Base-by-base conservation (phyloP, 768 basidiomycete genomes). In the Russula foetens region DNA sequence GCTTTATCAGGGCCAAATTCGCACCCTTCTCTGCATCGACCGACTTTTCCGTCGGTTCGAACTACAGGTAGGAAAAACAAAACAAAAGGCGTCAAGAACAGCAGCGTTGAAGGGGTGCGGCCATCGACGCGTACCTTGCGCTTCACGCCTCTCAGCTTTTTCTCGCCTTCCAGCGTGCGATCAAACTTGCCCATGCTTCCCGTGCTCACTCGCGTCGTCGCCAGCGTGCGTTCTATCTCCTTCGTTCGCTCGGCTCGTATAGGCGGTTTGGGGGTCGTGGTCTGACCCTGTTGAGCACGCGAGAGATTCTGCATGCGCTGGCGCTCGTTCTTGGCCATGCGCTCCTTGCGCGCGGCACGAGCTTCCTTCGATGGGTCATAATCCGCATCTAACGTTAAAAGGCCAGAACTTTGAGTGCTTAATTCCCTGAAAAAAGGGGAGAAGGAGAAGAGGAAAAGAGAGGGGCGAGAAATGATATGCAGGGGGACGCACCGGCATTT, bases 141-240 rank as follows among this genome's bases (percentile, higher is more conserved):
- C 77, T 98, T 98, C 49, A 94, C 75, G 7, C 94, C 93, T 38
- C 83, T 83, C 46, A 85, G 71, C 73, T 92, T 94, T 71, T 90
- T 89, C 73, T 99, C 97, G 14, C 95, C 95, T 53, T 95, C 88
- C 23, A 98, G 80, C 69, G 79, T 84, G 65, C 83, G 86, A 72
- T 98, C 96, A 67, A 97, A 99, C 67, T 82, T 86, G 65, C 97
- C 97, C 86, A 99, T 86, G 67, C 92, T 95, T 0, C 94, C 97
- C 0, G 97, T 99, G 62, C 93, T 93, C 29, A 78, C 75, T 60
- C 90, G 83, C 1, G 88, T 85, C 12, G 85, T 80, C 8, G 90
- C 84, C 26, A 97, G 76, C 1, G 88, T 86, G 59, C 79, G 79
- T 23, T 93, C 88, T 19, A 98, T 81, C 15, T 91, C 85, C 15